Conservation (phyloP, 2,329 filamentous ascomycete genomes). For the Sporothrix protearum region DNA sequence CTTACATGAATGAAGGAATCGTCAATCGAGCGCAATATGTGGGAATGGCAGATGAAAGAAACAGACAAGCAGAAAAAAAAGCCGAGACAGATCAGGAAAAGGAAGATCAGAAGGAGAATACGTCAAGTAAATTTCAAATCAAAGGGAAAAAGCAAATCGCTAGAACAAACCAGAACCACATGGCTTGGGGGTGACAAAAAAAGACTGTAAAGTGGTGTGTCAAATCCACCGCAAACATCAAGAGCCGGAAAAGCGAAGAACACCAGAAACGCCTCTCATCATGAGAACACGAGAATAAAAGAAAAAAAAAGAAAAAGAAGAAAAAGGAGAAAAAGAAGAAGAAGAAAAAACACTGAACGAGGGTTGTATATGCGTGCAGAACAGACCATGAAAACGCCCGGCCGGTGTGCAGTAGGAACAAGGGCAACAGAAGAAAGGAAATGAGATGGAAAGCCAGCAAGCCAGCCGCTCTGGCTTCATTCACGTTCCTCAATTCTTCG, state of each 20-base stretch:
- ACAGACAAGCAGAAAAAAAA: neutral
- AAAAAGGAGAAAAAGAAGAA: no score
- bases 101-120: neutral
- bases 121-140: no score
- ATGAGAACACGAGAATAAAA: neutral
- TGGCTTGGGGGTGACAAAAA: neutral
- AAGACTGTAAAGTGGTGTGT: neutral
- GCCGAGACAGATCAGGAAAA: neutral
- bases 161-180: neutral
- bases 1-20: neutral
- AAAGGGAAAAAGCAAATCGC: neutral
- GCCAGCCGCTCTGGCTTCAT: neutral
- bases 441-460: neutral
- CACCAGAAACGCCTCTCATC: constrained; percentile 4
- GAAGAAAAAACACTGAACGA: no score
- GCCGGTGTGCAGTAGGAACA: neutral
- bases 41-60: neutral
- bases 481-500: neutral
- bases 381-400: neutral
- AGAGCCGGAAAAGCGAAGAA: neutral
- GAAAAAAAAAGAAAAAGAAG: no score
- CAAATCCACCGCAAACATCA: neutral
- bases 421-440: neutral
- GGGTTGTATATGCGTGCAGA: neutral
- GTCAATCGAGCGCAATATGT: neutral